These are phyloP conservation scores for Klebsormidium nitens DNA, from an alignment of 139 green algal genomes.

Conservation along the genomic window DNA sequence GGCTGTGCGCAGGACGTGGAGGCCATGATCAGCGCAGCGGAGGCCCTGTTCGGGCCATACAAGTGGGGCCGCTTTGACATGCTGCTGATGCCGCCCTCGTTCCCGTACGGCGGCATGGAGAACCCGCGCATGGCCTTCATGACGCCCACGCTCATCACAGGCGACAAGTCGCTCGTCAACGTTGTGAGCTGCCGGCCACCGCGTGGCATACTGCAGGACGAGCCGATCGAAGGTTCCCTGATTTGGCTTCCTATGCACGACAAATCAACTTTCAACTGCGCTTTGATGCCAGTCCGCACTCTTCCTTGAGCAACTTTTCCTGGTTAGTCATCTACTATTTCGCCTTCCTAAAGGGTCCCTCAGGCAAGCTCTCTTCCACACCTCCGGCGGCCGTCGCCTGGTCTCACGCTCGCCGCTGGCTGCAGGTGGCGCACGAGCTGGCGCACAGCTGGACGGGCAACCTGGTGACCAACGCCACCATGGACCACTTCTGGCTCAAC, in stretches of 20 bases:
- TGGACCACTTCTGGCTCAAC: conserved; percentile 56
- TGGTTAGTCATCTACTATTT: too few species aligned
- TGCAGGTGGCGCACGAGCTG: conserved; percentile 91
- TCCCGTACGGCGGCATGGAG: conserved; percentile 78
- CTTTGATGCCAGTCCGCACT: too few species aligned
- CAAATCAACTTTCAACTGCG: too few species aligned
- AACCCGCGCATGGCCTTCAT: conserved; percentile 87
- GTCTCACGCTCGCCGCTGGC: background rate
- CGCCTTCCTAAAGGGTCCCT: too few species aligned
- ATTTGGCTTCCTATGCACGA: too few species aligned
- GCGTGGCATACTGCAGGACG: too few species aligned
- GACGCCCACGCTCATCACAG: conserved; percentile 85
- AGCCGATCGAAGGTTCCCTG: too few species aligned
- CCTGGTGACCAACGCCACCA: conserved; percentile 79
- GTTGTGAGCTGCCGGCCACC: too few species aligned
- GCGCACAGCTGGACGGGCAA: conserved; percentile 90
- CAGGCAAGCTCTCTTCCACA: too few species aligned
- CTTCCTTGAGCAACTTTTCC: too few species aligned
- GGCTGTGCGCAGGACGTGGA: too few species aligned
- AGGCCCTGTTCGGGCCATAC: conserved; percentile 78
- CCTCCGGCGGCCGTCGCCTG: too few species aligned
- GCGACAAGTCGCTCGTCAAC: conserved; percentile 69
- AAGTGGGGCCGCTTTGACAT: conserved; percentile 90
- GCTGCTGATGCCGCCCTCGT: conserved; percentile 83
- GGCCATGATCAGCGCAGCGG: conserved; percentile 62